These are phyloP conservation scores for Elongisporangium prolatum DNA, from an alignment of 352 stramenopile genomes.

Conservation along the genomic window DNA sequence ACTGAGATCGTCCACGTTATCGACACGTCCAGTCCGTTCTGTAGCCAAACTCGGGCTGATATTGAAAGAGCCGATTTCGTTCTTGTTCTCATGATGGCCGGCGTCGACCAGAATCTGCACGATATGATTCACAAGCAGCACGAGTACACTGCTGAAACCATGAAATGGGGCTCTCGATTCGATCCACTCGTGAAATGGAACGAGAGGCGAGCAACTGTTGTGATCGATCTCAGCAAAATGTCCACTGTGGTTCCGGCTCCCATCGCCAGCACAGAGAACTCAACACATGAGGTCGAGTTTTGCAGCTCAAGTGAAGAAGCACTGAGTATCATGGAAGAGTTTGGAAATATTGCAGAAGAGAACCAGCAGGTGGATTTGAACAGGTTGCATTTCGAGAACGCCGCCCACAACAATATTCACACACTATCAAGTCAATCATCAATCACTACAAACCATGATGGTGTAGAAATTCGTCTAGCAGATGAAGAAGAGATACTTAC, in stretches of 20 bases:
- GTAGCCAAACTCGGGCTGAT: constrained; percentile 23
- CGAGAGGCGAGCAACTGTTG: constrained; percentile 15
- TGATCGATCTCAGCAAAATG: constrained; percentile 44
- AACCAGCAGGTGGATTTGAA: constrained; percentile 6
- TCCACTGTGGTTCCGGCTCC: constrained; percentile 18
- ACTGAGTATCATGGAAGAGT: constrained; percentile 1
- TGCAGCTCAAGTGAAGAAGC: not conserved
- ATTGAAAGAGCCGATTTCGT: constrained; percentile 40
- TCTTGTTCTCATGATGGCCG: constrained; percentile 48
- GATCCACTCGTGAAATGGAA: constrained; percentile 38
- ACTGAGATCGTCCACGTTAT: constrained; percentile 47
- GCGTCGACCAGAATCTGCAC: constrained; percentile 55
- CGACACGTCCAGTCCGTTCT: constrained; percentile 37
- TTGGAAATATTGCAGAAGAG: constrained; percentile 2
- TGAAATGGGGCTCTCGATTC: constrained; percentile 43
- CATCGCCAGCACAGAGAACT: constrained; percentile 2
- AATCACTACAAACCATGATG: too few species aligned
- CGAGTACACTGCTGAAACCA: constrained; percentile 35
- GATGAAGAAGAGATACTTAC: constrained; percentile 2
- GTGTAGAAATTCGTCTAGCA: not conserved
- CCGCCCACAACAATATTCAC: too few species aligned
- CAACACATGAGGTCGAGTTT: constrained; percentile 15
- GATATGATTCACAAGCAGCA: constrained; percentile 50
- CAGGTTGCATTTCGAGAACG: constrained; percentile 5
- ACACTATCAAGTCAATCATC: too few species aligned